These are phyloP conservation scores for Phytophthora crassamura DNA, from an alignment of 352 stramenopile genomes.

Conservation along the genomic window DNA sequence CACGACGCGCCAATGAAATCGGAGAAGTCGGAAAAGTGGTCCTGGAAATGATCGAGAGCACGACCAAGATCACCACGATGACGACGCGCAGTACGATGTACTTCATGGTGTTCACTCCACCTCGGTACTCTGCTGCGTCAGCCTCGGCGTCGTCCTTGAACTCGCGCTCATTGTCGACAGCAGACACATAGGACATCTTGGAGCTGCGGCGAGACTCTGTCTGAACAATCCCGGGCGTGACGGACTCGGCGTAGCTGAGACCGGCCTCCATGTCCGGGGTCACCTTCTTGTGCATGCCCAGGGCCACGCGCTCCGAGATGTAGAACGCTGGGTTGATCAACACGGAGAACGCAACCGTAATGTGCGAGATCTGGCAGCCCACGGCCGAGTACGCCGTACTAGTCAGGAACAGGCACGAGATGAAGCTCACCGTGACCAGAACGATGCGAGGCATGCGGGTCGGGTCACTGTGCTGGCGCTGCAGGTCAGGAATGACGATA, in stretches of 20 bases:
- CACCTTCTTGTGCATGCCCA: conserved; percentile 41
- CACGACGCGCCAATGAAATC: conserved; percentile 49
- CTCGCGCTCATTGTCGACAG: conserved; percentile 37
- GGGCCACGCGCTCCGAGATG: conserved; percentile 28
- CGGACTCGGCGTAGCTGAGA: conserved; percentile 24
- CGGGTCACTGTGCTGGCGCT: conserved; percentile 50
- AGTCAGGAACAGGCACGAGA: conserved; percentile 47
- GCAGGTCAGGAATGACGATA: conserved; percentile 61
- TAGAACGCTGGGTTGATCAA: conserved; percentile 39
- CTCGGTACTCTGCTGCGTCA: conserved; percentile 48
- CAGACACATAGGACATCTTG: conserved; percentile 51
- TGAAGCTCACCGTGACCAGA: conserved; percentile 36
- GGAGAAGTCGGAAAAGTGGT: conserved; percentile 46
- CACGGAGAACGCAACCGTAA: conserved; percentile 42
- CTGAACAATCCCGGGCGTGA: conserved; percentile 24
- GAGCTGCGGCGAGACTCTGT: conserved; percentile 35
- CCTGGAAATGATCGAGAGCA: conserved; percentile 37
- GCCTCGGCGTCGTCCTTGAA: conserved; percentile 27
- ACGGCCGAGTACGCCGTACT: conserved; percentile 2
- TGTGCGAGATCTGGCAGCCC: conserved; percentile 16
- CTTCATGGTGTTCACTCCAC: conserved; percentile 37
- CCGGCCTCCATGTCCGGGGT: conserved; percentile 17
- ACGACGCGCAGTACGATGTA: conserved; percentile 46
- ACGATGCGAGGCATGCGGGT: conserved; percentile 49
- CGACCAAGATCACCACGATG: conserved; percentile 47